Evolutionary conservation across 495 filamentous ascomycete genomes (phyloP), one percentile per base, ranked within the genome.

Genomic region (Penicillium flavigenum): DNA sequence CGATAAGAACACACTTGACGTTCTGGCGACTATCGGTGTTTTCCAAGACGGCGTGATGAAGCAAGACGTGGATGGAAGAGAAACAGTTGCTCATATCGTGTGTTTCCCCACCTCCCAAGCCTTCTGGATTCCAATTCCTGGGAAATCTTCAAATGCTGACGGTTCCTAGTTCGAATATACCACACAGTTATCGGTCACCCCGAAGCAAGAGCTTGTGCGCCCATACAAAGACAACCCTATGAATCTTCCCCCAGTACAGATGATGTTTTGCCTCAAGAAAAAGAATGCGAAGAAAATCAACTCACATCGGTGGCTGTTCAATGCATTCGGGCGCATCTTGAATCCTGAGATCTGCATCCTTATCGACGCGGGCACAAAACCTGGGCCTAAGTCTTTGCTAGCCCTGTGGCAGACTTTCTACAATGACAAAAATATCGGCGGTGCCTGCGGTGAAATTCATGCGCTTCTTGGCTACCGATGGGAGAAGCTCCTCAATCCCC

Each of bases 261-360:
- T 96, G 83, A 92, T 97, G 70, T 96, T 97, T 76, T 97, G 92
- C 68, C 74, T 97, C 63, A 97, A 97, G 76, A 90, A 96, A 73
- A 90, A 93, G 77, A 97, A 97, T 79, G 91, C 82, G 77, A 96
- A 97, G 79, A 98, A 98, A 81, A 98, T 98, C 81, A 98, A 98
- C 77, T 98, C 94, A 38, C 93, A 98, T 69, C 80, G 93, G 73
- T 98, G 93, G 93, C 82, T 98, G 11, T 98, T 98, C 77, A 96
- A 95, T 63, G 94, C 88, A 9, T 96, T 98, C 72, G 93, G 92
- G 53, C 88, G 92, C 59, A 94, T 98, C 64, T 72, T 98, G 54
- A 96, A 97, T 70, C 93, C 93, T 16, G 94, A 98, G 72, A 84
- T 98, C 47, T 96, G 91, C 71, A 93, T 98, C 67, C 82, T 98